Base-by-base conservation (phyloP, 2,329 filamentous ascomycete species). In the Allantophomopsis cytisporea region DNA sequence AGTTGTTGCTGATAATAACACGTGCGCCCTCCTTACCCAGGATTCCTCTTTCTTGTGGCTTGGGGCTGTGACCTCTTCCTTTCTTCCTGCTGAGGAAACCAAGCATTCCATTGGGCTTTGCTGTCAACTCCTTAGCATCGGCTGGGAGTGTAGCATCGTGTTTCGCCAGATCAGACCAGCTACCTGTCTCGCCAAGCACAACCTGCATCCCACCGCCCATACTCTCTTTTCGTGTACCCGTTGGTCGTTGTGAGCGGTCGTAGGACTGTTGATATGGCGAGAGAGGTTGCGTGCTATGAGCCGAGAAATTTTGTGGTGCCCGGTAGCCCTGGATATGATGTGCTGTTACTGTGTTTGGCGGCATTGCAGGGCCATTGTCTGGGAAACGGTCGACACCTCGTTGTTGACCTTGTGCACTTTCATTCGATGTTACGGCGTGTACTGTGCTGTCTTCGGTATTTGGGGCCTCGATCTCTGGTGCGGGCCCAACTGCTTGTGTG, bases 21-120 rank as follows among this genome's bases (percentile, higher is more conserved):
- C 91, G 72, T 10, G 91, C 88, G 13, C 91, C 91, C 58, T 96
- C 88, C 56, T 96, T 96, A 41, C 91, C 91, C 42, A 98, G 57
- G 7, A 98, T 88, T 42, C 91, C 91, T 40, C 86, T 75, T 62
- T 96, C 88, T 58, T 86, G 89, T 18, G 88, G 88, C 63, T 94
- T 95, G 2, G 91, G 91, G 56, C 87, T 95, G 59, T 87, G 79
- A 40, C 87, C 86, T 46, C 88, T 71, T 20, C 88, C 86, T 65
- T 85, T 94, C 64, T 94, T 94, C 53, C 88, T 72, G 47, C 75
- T 84, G 44, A 96, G 67, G 58, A 98, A 93, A 1, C 86, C 84
- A 47, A 96, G 80, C 71, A 95, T 89, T 39, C 88, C 85, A 14
- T 80, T 77, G n/a, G 77, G 74, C 47, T 71, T 62, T 43, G 71